These are phyloP conservation scores for Biscutella laevigata DNA, from an alignment of 441 rosid genomes.

Conservation along the genomic window DNA sequence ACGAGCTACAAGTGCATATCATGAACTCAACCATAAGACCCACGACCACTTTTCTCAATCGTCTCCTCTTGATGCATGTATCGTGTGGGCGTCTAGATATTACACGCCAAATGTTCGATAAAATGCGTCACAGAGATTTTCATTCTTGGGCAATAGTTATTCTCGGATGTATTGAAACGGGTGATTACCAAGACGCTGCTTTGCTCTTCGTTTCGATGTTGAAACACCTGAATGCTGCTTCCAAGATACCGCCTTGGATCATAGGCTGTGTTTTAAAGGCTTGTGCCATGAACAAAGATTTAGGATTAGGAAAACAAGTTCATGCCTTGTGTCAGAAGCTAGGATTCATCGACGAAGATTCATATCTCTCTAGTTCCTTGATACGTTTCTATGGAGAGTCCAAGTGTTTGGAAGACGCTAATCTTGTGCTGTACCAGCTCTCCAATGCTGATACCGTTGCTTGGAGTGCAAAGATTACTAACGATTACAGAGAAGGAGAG, in stretches of 20 bases:
- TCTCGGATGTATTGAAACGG: slow-evolving; percentile 33
- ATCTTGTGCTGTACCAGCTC: slow-evolving; percentile 32
- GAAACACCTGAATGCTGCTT: slow-evolving; percentile 2
- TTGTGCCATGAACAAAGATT: slow-evolving; percentile 35
- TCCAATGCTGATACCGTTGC: slow-evolving; percentile 19
- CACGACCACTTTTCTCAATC: slow-evolving; percentile 28
- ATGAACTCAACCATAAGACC: slow-evolving; percentile 28
- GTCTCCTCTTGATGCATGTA: slow-evolving; percentile 40
- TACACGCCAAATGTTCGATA: slow-evolving; percentile 54
- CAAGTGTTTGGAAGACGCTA: slow-evolving; percentile 33
- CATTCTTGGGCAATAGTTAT: slow-evolving; percentile 51
- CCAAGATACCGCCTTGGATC: slow-evolving; percentile 34
- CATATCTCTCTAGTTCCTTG: slow-evolving; percentile 32
- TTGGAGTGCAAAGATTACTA: slow-evolving; percentile 56
- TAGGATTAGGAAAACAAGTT: slow-evolving; percentile 50
- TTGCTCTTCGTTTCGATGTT: slow-evolving; percentile 36
- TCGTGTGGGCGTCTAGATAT: slow-evolving; percentile 36
- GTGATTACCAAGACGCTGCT: slow-evolving; percentile 34
- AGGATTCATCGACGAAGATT: slow-evolving; percentile 26
- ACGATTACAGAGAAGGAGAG: slow-evolving; percentile 38
- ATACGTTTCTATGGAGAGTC: slow-evolving; percentile 49
- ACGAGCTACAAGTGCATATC: slow-evolving; percentile 38
- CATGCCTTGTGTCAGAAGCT: slow-evolving; percentile 52
- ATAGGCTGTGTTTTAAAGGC: slow-evolving; percentile 43
- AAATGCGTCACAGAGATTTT: slow-evolving; percentile 43